phyloP scores from a whole-genome alignment of 306 rosid genomes.

The Quercus suber region DNA sequence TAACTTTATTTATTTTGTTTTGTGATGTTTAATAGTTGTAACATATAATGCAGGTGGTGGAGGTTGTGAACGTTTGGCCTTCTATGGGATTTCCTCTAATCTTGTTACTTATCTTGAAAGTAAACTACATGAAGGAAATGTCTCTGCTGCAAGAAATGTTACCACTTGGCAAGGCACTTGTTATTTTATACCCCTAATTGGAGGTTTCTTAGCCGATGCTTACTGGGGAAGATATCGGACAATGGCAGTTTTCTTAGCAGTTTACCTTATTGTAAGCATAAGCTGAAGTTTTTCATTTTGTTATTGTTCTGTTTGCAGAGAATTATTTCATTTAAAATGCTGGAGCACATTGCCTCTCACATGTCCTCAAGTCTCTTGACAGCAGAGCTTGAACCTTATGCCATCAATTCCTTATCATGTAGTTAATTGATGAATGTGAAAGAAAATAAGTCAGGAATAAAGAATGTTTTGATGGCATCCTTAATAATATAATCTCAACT shows the following conservation, averaged over 20 bases:
- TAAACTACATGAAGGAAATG: constrained; percentile 85
- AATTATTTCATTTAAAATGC: background rate
- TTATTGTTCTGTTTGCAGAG: background rate
- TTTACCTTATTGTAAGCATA: constrained; percentile 70
- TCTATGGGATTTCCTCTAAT: constrained; percentile 85
- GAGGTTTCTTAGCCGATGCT: constrained; percentile 91
- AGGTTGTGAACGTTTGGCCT: constrained; percentile 91
- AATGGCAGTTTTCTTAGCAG: constrained; percentile 66
- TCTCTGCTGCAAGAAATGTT: constrained; percentile 84
- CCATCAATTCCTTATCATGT: background rate
- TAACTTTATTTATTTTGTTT: background rate
- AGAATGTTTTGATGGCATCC: background rate
- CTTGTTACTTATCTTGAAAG: constrained; percentile 84
- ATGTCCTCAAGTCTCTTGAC: background rate
- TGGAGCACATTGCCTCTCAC: background rate
- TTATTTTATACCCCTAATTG: constrained; percentile 92
- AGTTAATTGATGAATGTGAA: background rate
- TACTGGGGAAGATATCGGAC: constrained; percentile 99
- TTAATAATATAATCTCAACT: background rate
- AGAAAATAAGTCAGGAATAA: no score
- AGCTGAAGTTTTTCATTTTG: background rate
- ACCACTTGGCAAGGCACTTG: constrained; percentile 98
- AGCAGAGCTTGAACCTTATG: background rate
- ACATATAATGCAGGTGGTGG: constrained; percentile 67
- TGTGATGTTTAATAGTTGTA: background rate